Conservation (phyloP, 2,329 filamentous ascomycete species). For the Phoma sp. region DNA sequence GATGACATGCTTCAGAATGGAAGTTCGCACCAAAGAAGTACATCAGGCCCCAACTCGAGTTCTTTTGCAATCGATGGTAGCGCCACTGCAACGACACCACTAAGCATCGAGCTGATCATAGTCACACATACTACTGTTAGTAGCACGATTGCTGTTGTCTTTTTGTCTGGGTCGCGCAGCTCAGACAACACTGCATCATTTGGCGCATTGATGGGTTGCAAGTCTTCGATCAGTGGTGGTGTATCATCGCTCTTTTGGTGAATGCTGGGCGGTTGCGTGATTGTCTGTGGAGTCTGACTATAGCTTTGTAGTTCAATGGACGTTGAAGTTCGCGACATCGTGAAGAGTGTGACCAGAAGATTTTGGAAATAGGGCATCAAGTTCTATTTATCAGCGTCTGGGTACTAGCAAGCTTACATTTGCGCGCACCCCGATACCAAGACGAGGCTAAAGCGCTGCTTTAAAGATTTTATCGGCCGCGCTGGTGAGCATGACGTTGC, state of each 20-base stretch:
- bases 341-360: background rate
- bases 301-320: slow-evolving; percentile 36
- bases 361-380: background rate
- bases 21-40: slow-evolving; percentile 38
- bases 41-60: slow-evolving; percentile 28
- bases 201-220: slow-evolving; percentile 21
- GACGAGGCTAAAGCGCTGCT: background rate
- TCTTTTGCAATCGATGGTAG: slow-evolving; percentile 53
- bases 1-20: background rate
- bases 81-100: slow-evolving; percentile 52
- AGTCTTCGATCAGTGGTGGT: slow-evolving; percentile 15
- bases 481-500: slow-evolving; percentile 5
- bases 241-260: slow-evolving; percentile 22
- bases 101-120: slow-evolving; percentile 35
- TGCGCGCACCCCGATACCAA: background rate
- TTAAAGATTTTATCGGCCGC: background rate
- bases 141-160: slow-evolving; percentile 38
- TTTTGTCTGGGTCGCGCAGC: slow-evolving; percentile 28
- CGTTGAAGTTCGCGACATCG: slow-evolving; percentile 36
- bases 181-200: slow-evolving; percentile 23
- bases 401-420: background rate
- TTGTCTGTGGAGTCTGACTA: slow-evolving; percentile 14
- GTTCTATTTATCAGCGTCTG: background rate
- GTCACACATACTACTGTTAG: slow-evolving; percentile 38
- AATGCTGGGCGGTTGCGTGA: slow-evolving; percentile 23